Conservation (phyloP, 1,284 basidiomycete genomes). For the Xerocomus amazonicus region DNA sequence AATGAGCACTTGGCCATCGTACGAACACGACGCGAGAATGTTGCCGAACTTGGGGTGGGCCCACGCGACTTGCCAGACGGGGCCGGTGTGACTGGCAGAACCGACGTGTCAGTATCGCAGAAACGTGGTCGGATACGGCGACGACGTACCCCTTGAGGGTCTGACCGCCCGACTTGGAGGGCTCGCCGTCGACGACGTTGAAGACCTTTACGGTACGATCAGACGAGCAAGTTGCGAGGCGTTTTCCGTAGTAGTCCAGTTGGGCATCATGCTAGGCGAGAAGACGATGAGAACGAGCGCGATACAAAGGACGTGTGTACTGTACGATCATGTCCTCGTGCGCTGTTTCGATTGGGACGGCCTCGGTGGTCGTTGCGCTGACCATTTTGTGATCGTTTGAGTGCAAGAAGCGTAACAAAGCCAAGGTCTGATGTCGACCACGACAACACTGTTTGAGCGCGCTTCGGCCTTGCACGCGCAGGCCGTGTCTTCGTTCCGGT, state of each 20-base stretch:
- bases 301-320: constrained; percentile 40
- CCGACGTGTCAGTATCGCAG: too few species aligned
- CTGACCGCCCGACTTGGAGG: constrained; percentile 66
- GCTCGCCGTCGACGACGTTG: constrained; percentile 86
- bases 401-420: too few species aligned
- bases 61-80: constrained; percentile 99
- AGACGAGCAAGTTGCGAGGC: constrained; percentile 94
- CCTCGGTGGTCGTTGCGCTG: constrained; percentile 53
- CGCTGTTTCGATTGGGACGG: constrained; percentile 82
- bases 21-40: constrained; percentile 95
- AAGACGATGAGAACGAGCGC: not conserved
- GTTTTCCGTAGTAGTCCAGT: constrained; percentile 95
- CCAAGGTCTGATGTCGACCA: not conserved
- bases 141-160: constrained; percentile 77
- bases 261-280: constrained; percentile 87
- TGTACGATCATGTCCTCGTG: constrained; percentile 90
- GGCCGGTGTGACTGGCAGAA: constrained; percentile 78
- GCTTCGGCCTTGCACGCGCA: constrained; percentile 50
- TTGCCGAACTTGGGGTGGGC: constrained; percentile 96
- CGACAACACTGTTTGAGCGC: constrained; percentile 38
- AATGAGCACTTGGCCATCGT: constrained; percentile 97
- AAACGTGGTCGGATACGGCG: too few species aligned
- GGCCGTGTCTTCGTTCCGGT: constrained; percentile 48
- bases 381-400: constrained; percentile 12
- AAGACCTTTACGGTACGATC: constrained; percentile 96